phyloP scores from a whole-genome alignment of 225 moss, liverwort and hornwort species.

The Polytrichum formosum region DNA sequence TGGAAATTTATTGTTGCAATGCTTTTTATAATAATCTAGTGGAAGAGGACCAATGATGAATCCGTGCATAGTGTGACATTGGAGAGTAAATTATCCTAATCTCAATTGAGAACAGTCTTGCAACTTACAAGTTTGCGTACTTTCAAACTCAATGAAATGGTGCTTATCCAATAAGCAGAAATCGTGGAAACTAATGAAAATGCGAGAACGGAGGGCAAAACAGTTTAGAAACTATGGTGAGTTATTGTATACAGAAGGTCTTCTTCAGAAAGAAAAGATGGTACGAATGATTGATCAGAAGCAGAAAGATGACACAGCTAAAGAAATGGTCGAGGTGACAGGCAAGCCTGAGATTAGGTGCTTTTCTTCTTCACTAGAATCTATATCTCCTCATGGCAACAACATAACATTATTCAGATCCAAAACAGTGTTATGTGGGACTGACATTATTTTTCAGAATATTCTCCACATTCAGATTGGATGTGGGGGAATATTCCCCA shows the following conservation, averaged over 20 bases:
- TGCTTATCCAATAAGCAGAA: constrained; percentile 28
- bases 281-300: constrained; percentile 46
- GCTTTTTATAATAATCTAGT: no score
- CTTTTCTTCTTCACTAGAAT: constrained; percentile 3
- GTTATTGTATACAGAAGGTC: constrained; percentile 74
- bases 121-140: no score
- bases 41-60: no score
- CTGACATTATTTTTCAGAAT: no score
- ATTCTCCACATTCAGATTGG: no score
- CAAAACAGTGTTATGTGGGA: no score
- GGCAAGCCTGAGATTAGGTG: constrained; percentile 80
- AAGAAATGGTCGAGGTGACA: constrained; percentile 73
- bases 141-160: no score
- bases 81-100: no score
- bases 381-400: background rate
- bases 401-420: background rate
- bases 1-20: no score
- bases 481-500: no score
- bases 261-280: constrained; percentile 54
- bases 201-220: constrained; percentile 69
- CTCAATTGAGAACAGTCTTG: no score
- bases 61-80: no score
- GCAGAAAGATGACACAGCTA: constrained; percentile 64
- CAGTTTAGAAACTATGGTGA: constrained; percentile 88
- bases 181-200: constrained; percentile 74